Evolutionary conservation across 768 basidiomycete species (phyloP).

Genomic region (Tricholomella constricta): DNA sequence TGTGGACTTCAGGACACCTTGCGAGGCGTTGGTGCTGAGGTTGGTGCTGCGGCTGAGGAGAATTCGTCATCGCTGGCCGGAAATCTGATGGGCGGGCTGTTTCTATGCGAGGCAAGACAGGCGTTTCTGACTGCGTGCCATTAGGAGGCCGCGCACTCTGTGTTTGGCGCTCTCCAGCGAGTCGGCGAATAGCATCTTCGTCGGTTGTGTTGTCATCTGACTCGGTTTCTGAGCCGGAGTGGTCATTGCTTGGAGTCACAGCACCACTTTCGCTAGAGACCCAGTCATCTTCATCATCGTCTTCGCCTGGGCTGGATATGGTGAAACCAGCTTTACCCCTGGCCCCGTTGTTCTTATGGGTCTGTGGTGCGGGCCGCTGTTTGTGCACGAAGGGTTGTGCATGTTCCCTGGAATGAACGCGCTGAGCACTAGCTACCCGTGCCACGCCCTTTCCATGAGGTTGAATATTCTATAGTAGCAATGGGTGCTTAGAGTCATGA

Average conservation of each 20-base stretch:
- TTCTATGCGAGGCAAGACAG: conserved; percentile 32
- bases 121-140: conserved; percentile 11
- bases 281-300: conserved; percentile 71
- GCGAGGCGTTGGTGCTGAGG: conserved; percentile 3
- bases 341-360: conserved; percentile 28
- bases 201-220: conserved; percentile 34
- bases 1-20: conserved; percentile 8
- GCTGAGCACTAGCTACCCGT: conserved; percentile 38
- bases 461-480: conserved; percentile 15
- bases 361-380: conserved; percentile 24
- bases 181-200: conserved; percentile 22
- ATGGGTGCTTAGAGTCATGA: not conserved
- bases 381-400: conserved; percentile 24
- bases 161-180: conserved; percentile 15
- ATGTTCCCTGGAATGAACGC: conserved; percentile 36
- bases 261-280: conserved; percentile 78
- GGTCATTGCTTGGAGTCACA: conserved; percentile 58
- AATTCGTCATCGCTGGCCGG: conserved; percentile 10
- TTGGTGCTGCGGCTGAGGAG: conserved; percentile 5
- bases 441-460: conserved; percentile 28
- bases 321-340: conserved; percentile 58
- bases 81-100: conserved; percentile 41
- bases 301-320: conserved; percentile 49
- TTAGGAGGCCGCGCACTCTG: conserved; percentile 9
- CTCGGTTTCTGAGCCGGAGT: conserved; percentile 46